Conservation (phyloP, 345 rosid genomes). For the Mercurialis annua region DNA sequence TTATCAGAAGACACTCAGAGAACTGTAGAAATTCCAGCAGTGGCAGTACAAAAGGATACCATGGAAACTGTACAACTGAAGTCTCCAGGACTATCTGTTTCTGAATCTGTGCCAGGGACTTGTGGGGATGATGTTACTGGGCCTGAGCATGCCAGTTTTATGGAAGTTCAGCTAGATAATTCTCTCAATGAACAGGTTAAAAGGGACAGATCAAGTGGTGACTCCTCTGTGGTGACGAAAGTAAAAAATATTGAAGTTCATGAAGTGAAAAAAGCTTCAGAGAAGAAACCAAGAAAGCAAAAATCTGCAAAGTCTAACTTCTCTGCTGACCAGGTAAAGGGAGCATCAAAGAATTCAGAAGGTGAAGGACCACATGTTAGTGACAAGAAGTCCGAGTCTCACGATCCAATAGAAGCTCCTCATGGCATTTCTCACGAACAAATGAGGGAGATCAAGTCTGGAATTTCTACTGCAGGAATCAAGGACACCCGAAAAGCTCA, state of each 20-base stretch:
- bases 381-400: conserved; percentile 28
- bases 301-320: conserved; percentile 49
- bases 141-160: conserved; percentile 20
- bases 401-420: conserved; percentile 15
- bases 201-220: conserved; percentile 35
- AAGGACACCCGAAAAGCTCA: conserved; percentile 33
- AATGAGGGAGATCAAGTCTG: conserved; percentile 29
- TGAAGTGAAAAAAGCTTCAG: conserved; percentile 61
- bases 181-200: conserved; percentile 28
- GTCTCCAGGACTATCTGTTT: conserved; percentile 19
- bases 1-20: conserved; percentile 24
- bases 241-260: conserved; percentile 46
- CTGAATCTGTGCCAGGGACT: conserved; percentile 24
- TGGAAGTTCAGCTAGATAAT: conserved; percentile 27
- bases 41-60: conserved; percentile 13
- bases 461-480: conserved; percentile 26
- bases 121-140: conserved; percentile 29
- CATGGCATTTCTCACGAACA: conserved; percentile 26
- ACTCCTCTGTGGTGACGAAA: conserved; percentile 34
- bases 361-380: conserved; percentile 34
- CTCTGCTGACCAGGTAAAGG: conserved; percentile 56
- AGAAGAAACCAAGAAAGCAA: conserved; percentile 84
- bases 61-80: conserved; percentile 23
- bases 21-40: conserved; percentile 29
- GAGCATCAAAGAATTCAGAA: conserved; percentile 39